Conservation (phyloP, 805 yeast genomes). For the Nadsonia fulvescens region DNA sequence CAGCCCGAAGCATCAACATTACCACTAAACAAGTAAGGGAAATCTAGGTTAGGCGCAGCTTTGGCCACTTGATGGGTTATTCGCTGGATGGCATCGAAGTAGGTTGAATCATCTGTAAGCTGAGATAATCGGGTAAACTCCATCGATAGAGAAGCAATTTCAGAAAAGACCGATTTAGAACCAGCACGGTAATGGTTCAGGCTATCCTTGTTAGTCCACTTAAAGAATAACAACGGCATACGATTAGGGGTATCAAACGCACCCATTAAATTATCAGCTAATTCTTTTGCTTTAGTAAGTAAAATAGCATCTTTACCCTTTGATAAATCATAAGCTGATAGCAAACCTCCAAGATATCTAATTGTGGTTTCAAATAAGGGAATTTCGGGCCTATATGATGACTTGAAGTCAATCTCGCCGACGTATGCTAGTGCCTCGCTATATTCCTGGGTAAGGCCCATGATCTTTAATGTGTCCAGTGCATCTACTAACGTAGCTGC, state of each 20-base stretch:
- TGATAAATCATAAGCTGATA: slow-evolving; percentile 35
- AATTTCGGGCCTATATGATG: slow-evolving; percentile 22
- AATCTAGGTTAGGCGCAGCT: slow-evolving; percentile 16
- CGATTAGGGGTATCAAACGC: slow-evolving; percentile 43
- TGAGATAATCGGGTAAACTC: slow-evolving; percentile 37
- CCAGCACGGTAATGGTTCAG: slow-evolving; percentile 15
- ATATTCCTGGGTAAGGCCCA: slow-evolving; percentile 25
- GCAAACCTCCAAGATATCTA: slow-evolving; percentile 33
- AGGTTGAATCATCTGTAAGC: slow-evolving; percentile 28
- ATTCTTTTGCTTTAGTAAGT: slow-evolving; percentile 24
- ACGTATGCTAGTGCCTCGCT: slow-evolving; percentile 22
- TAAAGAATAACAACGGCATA: slow-evolving; percentile 30
- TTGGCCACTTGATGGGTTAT: slow-evolving; percentile 23
- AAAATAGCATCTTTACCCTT: slow-evolving; percentile 17
- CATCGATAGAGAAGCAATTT: slow-evolving; percentile 30
- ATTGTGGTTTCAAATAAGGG: slow-evolving; percentile 35
- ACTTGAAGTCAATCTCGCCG: slow-evolving; percentile 22
- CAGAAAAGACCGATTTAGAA: slow-evolving; percentile 22
- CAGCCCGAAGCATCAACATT: slow-evolving; percentile 36
- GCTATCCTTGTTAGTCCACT: slow-evolving; percentile 21
- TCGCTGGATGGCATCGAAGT: slow-evolving; percentile 31
- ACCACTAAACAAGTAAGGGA: slow-evolving; percentile 28
- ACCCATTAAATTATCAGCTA: slow-evolving; percentile 32
- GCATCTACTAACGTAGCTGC: slow-evolving; percentile 35
- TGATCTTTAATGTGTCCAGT: slow-evolving; percentile 31